Percentiles rank a stretch among this genome's conserved stretches.
phyloP scores from a whole-genome alignment of 495 filamentous ascomycete species.

The Penicillium angulare region DNA sequence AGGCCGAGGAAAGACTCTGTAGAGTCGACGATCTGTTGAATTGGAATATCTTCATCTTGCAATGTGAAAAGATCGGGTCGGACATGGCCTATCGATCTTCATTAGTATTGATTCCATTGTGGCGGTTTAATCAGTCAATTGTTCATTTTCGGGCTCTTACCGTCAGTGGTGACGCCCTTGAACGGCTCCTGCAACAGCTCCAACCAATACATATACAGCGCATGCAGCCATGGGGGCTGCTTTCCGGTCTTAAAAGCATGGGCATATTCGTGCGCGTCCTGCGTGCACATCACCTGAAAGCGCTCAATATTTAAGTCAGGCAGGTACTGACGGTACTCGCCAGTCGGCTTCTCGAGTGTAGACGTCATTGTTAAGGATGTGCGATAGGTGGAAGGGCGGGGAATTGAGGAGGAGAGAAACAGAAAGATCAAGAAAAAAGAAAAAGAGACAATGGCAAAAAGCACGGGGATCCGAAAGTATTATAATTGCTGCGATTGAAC shows the following conservation, averaged over 20 bases:
- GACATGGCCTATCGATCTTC: conserved; percentile 41
- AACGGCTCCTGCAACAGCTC: conserved; percentile 66
- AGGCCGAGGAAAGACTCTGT: conserved; percentile 41
- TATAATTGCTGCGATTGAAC: neutral
- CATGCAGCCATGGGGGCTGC: conserved; percentile 66
- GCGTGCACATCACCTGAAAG: conserved; percentile 61
- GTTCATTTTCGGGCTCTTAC: too few relatives aligned
- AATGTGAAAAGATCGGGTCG: conserved; percentile 55
- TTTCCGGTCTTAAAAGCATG: conserved; percentile 56
- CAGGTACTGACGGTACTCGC: conserved; percentile 56
- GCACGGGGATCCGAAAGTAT: too few relatives aligned
- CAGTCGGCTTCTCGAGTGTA: conserved; percentile 27
- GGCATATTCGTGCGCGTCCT: conserved; percentile 64
- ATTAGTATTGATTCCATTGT: too few relatives aligned
- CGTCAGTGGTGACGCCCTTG: conserved; percentile 68
- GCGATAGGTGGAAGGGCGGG: neutral
- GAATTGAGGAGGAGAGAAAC: neutral
- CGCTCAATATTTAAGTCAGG: conserved; percentile 59
- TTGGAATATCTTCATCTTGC: conserved; percentile 62
- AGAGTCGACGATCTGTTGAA: conserved; percentile 50
- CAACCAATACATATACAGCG: conserved; percentile 63
- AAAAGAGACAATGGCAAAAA: neutral
- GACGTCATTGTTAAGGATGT: conserved; percentile 1
- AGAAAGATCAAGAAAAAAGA: neutral
- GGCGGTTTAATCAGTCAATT: too few relatives aligned